Base-by-base conservation (phyloP, 176 grass and related monocot species). In the Secale cereale region DNA sequence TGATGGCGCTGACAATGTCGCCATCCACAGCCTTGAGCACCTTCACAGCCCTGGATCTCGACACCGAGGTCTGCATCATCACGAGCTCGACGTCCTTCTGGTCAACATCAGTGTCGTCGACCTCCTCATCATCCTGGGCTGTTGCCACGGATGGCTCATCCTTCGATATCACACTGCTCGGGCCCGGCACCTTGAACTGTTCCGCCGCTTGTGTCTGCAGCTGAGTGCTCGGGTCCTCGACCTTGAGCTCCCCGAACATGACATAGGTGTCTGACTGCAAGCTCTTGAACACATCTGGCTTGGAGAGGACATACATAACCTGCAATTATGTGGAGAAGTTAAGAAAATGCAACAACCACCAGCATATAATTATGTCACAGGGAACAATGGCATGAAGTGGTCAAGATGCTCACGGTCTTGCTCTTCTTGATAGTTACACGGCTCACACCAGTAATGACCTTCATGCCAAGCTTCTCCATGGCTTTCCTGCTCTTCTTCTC, bases 351-450 rank as follows among this genome's bases (percentile, higher is more conserved):
- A 62, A 74, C 52, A 23, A 60, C n/a, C 29, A 33, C 10, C 17
- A 56, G 19, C 10, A 60, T 77, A 59, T 68, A n/a, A n/a, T n/a
- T n/a, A n/a, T n/a, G n/a, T n/a, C n/a, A n/a, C n/a, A 63, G 45
- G 3, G 32, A 28, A 85, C 40, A 74, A 39, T 13, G 11, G 4
- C 3, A 30, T 16, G 13, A 59, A 81, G 7, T 39, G 7, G 7
- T 56, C 28, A 37, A 59, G 31, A 32, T 30, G 67, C 69, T 86
- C 77, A 81, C 85, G 25, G 62, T 80, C 77, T 86, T 86, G 84
- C 63, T 86, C 77, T 86, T 86, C 67, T 86, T 80, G 36, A 86
- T n/a, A 59, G 85, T 86, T 7, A 86, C 85, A 74, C 85, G 85
- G 26, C 85, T 81, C 54, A 86, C 85, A n/a, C 77, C 77, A 73